phyloP scores from a whole-genome alignment of 2,329 filamentous ascomycete genomes.

The Mariannaea elegans region DNA sequence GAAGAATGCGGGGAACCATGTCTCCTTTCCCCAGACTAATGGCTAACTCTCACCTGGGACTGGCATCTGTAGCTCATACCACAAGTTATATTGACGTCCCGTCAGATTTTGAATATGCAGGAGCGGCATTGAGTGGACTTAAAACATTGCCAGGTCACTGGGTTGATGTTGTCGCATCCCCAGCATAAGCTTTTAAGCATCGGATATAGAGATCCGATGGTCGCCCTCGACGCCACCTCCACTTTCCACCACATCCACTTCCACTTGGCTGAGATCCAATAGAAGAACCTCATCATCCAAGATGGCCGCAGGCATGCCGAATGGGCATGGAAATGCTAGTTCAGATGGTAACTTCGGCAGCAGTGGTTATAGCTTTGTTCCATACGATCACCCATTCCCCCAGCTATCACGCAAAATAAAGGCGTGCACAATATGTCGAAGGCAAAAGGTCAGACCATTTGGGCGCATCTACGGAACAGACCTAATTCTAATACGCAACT shows the following conservation, averaged over 20 bases:
- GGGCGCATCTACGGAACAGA: too few relatives aligned
- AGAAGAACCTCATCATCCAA: background rate
- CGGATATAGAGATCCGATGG: too few relatives aligned
- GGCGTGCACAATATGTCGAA: slow-evolving; percentile 52
- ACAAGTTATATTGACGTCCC: too few relatives aligned
- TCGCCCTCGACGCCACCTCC: too few relatives aligned
- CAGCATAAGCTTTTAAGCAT: too few relatives aligned
- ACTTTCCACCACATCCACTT: background rate
- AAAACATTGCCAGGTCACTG: background rate
- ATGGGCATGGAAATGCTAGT: slow-evolving; percentile 5
- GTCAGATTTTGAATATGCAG: slow-evolving; percentile 1
- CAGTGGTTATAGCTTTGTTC: slow-evolving; percentile 16
- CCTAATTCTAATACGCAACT: too few relatives aligned
- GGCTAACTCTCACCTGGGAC: slow-evolving; percentile 3
- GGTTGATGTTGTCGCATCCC: too few relatives aligned
- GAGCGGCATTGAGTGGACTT: background rate
- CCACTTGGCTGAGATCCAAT: background rate
- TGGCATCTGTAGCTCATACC: too few relatives aligned
- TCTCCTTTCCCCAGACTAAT: slow-evolving; percentile 6
- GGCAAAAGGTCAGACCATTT: slow-evolving; percentile 47
- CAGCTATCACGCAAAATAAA: slow-evolving; percentile 52
- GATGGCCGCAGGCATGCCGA: background rate
- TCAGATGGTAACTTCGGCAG: background rate
- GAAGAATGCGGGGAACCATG: slow-evolving; percentile 19
- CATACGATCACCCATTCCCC: slow-evolving; percentile 35